Evolutionary conservation across 495 filamentous ascomycete species (phyloP).

Genomic region (Lophium mytilinum): DNA sequence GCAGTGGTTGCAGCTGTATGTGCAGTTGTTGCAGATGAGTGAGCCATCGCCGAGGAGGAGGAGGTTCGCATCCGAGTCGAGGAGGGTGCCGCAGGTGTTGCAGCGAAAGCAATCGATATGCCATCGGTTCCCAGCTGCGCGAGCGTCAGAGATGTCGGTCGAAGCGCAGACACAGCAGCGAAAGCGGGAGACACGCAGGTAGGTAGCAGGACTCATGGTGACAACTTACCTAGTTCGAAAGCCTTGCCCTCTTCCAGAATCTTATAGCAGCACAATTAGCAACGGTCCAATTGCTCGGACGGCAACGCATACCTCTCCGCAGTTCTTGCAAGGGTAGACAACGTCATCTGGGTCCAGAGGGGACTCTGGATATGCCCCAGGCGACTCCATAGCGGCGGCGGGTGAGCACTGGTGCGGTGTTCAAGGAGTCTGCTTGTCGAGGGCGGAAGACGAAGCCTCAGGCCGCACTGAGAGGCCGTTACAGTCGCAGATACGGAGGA

Average conservation of each 20-base stretch:
- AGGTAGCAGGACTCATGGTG: constrained; percentile 7
- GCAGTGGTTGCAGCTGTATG: constrained; percentile 97
- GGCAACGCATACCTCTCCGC: constrained; percentile 67
- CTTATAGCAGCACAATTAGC: constrained; percentile 39
- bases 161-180: not conserved
- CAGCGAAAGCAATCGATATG: constrained; percentile 99
- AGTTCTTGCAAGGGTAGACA: constrained; percentile 90
- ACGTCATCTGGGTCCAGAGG: constrained; percentile 83
- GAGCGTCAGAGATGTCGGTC: constrained; percentile 16
- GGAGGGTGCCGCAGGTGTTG: constrained; percentile 87
- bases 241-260: constrained; percentile 98
- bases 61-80: constrained; percentile 97
- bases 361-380: constrained; percentile 65
- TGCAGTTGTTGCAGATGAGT: constrained; percentile 98
- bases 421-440: no score
- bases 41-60: constrained; percentile 95
- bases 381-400: constrained; percentile 43
- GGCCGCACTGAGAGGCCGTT: no score
- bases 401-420: no score
- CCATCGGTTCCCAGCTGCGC: constrained; percentile 90
- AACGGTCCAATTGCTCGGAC: constrained; percentile 10
- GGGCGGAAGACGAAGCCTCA: no score
- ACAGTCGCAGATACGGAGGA: no score
- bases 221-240: constrained; percentile 81
- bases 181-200: not conserved